Evolutionary conservation across 192 early-diverging fungal species (phyloP).

Genomic region (Thamnidium elegans): DNA sequence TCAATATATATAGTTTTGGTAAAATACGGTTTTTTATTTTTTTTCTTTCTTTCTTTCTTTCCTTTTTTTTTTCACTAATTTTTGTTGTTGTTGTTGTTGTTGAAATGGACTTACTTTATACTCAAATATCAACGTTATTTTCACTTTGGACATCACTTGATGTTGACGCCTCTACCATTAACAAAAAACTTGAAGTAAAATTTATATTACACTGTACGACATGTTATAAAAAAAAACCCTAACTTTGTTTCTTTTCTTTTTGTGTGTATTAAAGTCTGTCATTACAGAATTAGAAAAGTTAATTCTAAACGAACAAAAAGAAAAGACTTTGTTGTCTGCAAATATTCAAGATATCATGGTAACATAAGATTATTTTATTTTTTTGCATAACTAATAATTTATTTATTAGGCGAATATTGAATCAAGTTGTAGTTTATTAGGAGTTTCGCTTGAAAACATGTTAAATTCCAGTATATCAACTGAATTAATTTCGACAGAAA

Average conservation of each 20-base stretch:
- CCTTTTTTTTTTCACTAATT: conserved; percentile 11
- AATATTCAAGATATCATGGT: conserved; percentile 53
- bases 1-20: too few relatives aligned
- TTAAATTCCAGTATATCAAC: conserved; percentile 13
- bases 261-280: conserved; percentile 39
- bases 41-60: conserved; percentile 1
- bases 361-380: conserved; percentile 5
- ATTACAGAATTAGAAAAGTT: conserved; percentile 41
- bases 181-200: conserved; percentile 18
- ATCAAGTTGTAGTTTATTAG: conserved; percentile 22
- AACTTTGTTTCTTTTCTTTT: background rate
- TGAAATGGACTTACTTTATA: conserved; percentile 12
- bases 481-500: background rate
- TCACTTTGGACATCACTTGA: conserved; percentile 15
- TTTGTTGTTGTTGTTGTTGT: too few relatives aligned
- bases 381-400: background rate
- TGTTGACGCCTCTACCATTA: conserved; percentile 5
- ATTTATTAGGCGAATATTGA: conserved; percentile 31
- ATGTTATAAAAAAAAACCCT: too few relatives aligned
- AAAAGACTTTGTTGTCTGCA: conserved; percentile 38
- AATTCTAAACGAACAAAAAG: conserved; percentile 33
- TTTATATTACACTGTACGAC: too few relatives aligned
- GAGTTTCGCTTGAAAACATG: conserved; percentile 31
- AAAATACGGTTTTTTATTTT: too few relatives aligned
- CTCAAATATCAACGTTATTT: conserved; percentile 7